A percentile compares a stretch with the other conserved stretches of the same genome.
Conservation (phyloP, 192 early-diverging fungal genomes). For the Entomortierella lignicola region DNA sequence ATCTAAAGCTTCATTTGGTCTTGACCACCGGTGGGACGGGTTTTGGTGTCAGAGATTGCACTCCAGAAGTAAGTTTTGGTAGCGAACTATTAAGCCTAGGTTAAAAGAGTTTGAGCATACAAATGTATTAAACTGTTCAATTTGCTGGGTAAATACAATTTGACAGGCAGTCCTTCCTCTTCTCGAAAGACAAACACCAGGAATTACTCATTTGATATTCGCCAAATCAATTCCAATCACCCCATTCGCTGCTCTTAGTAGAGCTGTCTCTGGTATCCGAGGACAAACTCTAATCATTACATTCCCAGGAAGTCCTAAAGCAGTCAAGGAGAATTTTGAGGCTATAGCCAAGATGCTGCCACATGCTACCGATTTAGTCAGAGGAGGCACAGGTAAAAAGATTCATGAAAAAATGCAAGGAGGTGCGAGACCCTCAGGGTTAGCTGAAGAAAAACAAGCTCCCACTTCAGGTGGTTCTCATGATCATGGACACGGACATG, state of each 20-base stretch:
- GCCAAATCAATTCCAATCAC: constrained; percentile 82
- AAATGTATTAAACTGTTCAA: not conserved
- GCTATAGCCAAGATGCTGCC: constrained; percentile 79
- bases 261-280: constrained; percentile 77
- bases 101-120: too few species aligned
- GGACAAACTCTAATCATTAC: constrained; percentile 77
- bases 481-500: constrained; percentile 59
- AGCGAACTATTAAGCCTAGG: too few species aligned
- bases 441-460: not conserved
- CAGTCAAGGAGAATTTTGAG: constrained; percentile 83
- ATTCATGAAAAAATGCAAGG: constrained; percentile 65
- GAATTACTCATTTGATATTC: constrained; percentile 85
- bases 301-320: constrained; percentile 92
- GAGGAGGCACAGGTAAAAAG: constrained; percentile 68
- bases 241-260: constrained; percentile 89
- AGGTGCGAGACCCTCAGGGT: constrained; percentile 30
- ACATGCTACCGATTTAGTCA: constrained; percentile 82
- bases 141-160: not conserved
- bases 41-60: constrained; percentile 85
- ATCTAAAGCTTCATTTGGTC: constrained; percentile 70
- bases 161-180: constrained; percentile 80
- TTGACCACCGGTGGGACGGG: constrained; percentile 95
- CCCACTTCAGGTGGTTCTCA: constrained; percentile 15
- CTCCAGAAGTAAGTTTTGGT: constrained; percentile 75
- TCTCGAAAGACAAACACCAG: constrained; percentile 74